phyloP scores from a whole-genome alignment of 2,329 filamentous ascomycete species.

The Ophiostoma himal-ulmi region DNA sequence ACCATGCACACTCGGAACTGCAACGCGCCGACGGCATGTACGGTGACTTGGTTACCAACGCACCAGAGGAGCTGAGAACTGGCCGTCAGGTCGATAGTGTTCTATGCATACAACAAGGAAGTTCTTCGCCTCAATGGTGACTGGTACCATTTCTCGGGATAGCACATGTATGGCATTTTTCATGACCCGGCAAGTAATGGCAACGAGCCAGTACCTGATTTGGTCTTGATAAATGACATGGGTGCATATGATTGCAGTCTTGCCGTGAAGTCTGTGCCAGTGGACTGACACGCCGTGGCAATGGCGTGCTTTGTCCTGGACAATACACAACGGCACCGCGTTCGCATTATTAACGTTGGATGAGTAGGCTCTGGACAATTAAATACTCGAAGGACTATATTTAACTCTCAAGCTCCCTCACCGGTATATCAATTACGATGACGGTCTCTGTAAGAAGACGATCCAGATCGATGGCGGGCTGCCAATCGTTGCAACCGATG shows the following conservation, averaged over 20 bases:
- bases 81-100: conserved; percentile 38
- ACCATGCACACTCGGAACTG: conserved; percentile 64
- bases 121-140: conserved; percentile 62
- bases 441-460: conserved; percentile 22
- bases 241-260: conserved; percentile 42
- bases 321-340: conserved; percentile 26
- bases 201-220: conserved; percentile 42
- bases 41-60: conserved; percentile 57
- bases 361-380: not conserved
- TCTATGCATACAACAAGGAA: conserved; percentile 58
- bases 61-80: conserved; percentile 40
- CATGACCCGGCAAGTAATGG: conserved; percentile 22
- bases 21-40: conserved; percentile 64
- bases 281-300: conserved; percentile 37
- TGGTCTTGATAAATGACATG: conserved; percentile 42
- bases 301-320: conserved; percentile 25
- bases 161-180: conserved; percentile 19
- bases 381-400: not conserved
- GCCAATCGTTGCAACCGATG: conserved; percentile 16
- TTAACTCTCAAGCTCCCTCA: conserved; percentile 25
- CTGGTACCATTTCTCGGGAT: conserved; percentile 42
- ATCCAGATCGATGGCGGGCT: conserved; percentile 29
- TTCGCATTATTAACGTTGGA: conserved; percentile 27
- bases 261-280: conserved; percentile 40
- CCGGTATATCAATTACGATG: conserved; percentile 26